phyloP scores from a whole-genome alignment of 1,284 basidiomycete species.

The Athelia sp. region DNA sequence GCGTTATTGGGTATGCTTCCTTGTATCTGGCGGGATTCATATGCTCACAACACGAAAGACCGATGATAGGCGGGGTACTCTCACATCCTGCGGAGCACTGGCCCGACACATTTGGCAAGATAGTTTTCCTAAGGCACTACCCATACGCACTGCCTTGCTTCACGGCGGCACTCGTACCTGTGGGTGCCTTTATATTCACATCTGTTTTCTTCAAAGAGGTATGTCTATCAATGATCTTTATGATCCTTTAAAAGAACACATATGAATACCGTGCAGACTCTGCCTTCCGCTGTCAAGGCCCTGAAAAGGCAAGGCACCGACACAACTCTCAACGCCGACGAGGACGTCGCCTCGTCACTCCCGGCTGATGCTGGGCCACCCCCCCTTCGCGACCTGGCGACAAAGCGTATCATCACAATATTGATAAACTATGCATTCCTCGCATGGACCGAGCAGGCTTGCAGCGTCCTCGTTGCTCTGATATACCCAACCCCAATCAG shows the following conservation, averaged over 20 bases:
- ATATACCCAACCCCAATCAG: constrained; percentile 31
- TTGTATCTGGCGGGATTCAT: neutral
- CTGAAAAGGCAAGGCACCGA: too few relatives aligned
- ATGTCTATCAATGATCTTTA: too few relatives aligned
- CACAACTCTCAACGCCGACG: too few relatives aligned
- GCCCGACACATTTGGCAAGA: constrained; percentile 26
- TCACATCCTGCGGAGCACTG: constrained; percentile 35
- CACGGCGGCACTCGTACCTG: constrained; percentile 21
- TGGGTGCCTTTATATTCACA: constrained; percentile 23
- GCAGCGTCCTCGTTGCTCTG: constrained; percentile 29
- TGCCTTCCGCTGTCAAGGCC: too few relatives aligned
- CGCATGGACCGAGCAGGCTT: constrained; percentile 30
- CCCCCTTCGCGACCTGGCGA: constrained; percentile 20
- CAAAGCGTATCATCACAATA: constrained; percentile 27
- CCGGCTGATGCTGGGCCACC: too few relatives aligned
- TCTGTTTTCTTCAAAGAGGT: constrained; percentile 31
- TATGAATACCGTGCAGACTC: too few relatives aligned
- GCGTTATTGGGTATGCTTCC: constrained; percentile 30
- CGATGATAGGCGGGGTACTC: constrained; percentile 36
- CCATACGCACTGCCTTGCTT: constrained; percentile 41
- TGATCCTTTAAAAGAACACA: too few relatives aligned
- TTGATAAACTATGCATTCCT: constrained; percentile 33
- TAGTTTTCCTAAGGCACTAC: constrained; percentile 24
- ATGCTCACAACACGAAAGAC: constrained; percentile 19
- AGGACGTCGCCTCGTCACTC: too few relatives aligned